phyloP scores from a whole-genome alignment of 257 asterid genomes.

The Anisodus tanguticus region DNA sequence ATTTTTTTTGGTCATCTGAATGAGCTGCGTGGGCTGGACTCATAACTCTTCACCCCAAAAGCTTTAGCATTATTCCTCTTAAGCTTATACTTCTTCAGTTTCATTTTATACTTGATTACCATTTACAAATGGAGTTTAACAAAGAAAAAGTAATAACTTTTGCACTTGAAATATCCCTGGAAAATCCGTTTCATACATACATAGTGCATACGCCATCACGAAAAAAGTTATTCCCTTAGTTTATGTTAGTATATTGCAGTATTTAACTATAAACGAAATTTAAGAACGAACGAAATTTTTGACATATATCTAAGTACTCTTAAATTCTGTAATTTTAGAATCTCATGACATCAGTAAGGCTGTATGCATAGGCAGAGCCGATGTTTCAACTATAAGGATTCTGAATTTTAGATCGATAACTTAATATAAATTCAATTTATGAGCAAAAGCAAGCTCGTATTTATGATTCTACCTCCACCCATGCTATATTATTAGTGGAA shows the following conservation, averaged over 20 bases:
- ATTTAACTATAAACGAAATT: background rate
- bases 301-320: background rate
- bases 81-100: background rate
- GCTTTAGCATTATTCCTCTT: slow-evolving; percentile 33
- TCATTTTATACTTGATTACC: background rate
- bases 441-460: too few species aligned
- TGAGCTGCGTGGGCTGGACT: background rate
- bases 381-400: background rate
- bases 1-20: background rate
- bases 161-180: background rate
- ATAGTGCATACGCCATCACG: background rate
- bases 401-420: too few species aligned
- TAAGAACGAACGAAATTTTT: background rate
- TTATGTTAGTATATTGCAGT: background rate
- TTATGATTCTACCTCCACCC: too few species aligned
- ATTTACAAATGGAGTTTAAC: background rate
- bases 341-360: background rate
- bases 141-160: background rate
- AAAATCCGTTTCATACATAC: background rate
- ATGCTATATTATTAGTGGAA: background rate
- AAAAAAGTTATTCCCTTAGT: background rate
- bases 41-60: slow-evolving; percentile 50
- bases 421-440: too few species aligned
- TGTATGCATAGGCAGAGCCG: background rate
- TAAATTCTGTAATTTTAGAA: background rate